Evolutionary conservation across 1,284 basidiomycete species (phyloP), one percentile per base, ranked within the genome.

Genomic region (Moniliella sp.): DNA sequence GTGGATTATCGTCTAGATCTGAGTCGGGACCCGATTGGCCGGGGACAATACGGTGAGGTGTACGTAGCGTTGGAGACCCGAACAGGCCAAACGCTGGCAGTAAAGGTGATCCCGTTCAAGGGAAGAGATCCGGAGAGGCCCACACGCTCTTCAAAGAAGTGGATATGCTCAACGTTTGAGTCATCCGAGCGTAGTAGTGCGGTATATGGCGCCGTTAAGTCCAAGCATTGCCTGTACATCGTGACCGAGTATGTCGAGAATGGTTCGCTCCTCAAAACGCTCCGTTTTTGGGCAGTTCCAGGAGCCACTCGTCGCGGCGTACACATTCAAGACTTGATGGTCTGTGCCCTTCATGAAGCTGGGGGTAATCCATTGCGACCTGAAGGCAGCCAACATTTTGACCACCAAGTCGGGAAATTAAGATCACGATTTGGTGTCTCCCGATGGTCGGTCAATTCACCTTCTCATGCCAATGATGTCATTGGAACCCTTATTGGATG

Each of bases 241-340:
- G 17, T 39, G 11, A 11, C 2, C 45, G 80, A 79, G 32, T 88
- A 86, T 58, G 94, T 88, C 66, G 88, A 97, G 67, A 97, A 97
- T 52, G 88, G 88, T 14, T 91, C 83, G 3, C 66, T 97, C 9
- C 80, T 91, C 59, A 77, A 77, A 41, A 93, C 77, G 78, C 64
- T 93, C 93, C 63, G 75, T 79, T 34, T 94, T 94, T 62, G 88
- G 88, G 45, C 91, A 94, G 65, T 94, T 94, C 55, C 88, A 88
- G 0, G 88, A 97, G 62, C 78, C 74, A 42, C 73, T 94, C 18
- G 88, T 94, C 26, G 84, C 80, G 1, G 81, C 93, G 7, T 94
- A 94, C 64, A 82, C 93, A 49, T 78, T 88, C 94, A 63, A 76
- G 83, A 12, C 40, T 52, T 4, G 39, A 43, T 21, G 45, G 45